Base-by-base conservation (phyloP, 1,284 basidiomycete genomes). In the Leccinum pachyderme region DNA sequence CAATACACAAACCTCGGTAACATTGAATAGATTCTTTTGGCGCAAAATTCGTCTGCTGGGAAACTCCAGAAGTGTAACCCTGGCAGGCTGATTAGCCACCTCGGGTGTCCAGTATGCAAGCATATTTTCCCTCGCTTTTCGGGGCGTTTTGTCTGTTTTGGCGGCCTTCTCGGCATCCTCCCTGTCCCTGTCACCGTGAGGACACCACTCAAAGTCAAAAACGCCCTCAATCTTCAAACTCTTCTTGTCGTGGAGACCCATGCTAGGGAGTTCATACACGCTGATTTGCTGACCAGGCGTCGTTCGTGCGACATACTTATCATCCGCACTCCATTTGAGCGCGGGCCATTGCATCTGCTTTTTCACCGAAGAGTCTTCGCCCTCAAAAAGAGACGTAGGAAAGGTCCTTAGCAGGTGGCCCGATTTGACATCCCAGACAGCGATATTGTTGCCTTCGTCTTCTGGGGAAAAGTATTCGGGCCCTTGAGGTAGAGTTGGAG, bases 171-270 rank as follows among this genome's bases (percentile, higher is more conserved):
- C 84, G 39, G 74, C 78, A 59, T 91, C 89, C 58, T 92, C 89
- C 55, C 78, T 83, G 64, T 95, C 95, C 73, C 87, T 91, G 66
- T 98, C 95, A 55, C 92, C 88, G 60, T 90, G 83, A 32, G 97
- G 97, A 67, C 93, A 95, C 97, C 97, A 99, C 76, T 99, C 97
- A 73, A 99, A 99, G 76, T 99, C 97, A 62, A 95, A 82, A 35
- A 99, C 96, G 25, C 96, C 97, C 66, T 99, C 95, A 57, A 99
- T 92, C 79, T 98, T 98, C 75, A 99, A 79, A 64, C 90, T 93
- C 80, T 98, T 99, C 78, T 98, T 98, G 65, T 94, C 96, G 58
- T 98, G 84, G 51, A 99, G 79, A 65, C 88, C 87, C 95, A 99
- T 98, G 57, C 83, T 82, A 12, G 97, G 97, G 53, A 96, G 83